Conservation (phyloP, 2,329 filamentous ascomycete species). For the Fusarium sp. region DNA sequence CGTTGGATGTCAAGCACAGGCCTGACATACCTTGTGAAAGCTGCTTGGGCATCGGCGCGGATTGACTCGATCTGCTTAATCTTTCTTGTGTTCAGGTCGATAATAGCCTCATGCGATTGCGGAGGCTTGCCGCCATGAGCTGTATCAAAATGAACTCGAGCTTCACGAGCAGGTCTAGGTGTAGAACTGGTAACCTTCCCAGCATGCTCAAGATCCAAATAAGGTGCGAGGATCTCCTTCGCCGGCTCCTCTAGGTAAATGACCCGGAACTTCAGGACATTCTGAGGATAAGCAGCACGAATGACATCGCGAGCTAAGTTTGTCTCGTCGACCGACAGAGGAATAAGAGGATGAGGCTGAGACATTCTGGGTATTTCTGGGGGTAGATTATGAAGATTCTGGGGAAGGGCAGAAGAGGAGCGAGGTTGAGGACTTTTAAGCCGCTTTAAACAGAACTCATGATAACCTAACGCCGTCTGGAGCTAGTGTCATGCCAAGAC, state of each 20-base stretch:
- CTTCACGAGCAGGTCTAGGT: background rate
- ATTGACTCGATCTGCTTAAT: background rate
- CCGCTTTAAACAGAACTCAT: background rate
- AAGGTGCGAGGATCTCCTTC: fast-evolving
- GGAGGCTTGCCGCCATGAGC: background rate
- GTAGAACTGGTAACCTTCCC: background rate
- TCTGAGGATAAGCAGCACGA: background rate
- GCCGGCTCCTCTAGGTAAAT: background rate
- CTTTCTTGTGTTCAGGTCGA: fast-evolving
- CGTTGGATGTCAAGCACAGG: no score
- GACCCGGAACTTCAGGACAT: background rate
- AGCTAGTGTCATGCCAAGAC: background rate
- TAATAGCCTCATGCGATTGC: background rate
- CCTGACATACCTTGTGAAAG: background rate
- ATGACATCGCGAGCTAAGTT: background rate
- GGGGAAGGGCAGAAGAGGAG: fast-evolving
- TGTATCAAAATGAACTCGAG: background rate
- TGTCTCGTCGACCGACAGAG: background rate
- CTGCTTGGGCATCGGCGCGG: background rate
- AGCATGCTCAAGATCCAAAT: background rate
- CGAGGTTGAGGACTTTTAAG: background rate
- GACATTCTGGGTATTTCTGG: no score
- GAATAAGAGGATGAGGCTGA: background rate
- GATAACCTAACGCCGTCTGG: background rate
- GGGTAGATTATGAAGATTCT: no score